Evolutionary conservation across 1,284 basidiomycete genomes (phyloP).

Genomic region (Fomitopsis palustris): DNA sequence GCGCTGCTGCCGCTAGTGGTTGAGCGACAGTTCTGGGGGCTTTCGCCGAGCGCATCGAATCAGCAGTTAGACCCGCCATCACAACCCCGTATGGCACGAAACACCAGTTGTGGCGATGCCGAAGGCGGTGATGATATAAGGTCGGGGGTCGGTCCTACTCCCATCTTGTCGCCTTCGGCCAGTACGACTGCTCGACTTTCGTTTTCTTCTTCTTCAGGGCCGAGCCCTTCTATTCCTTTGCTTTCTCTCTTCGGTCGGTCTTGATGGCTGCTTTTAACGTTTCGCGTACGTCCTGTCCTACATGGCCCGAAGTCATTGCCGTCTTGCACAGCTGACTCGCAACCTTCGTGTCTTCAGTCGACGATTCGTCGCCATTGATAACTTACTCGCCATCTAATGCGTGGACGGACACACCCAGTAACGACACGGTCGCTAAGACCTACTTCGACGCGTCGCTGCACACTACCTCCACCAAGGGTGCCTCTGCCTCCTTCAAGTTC

Average conservation of each 20-base stretch:
- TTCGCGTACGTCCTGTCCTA: constrained; percentile 20
- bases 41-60: background rate
- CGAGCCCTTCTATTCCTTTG: constrained; percentile 21
- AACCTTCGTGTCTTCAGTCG: constrained; percentile 19
- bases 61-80: background rate
- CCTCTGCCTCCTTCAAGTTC: constrained; percentile 24
- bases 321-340: background rate
- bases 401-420: constrained; percentile 25
- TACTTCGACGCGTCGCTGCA: constrained; percentile 24
- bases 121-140: background rate
- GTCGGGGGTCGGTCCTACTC: background rate
- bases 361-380: constrained; percentile 30
- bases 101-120: constrained; percentile 1
- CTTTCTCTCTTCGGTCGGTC: constrained; percentile 18
- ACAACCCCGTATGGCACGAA: background rate
- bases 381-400: constrained; percentile 26
- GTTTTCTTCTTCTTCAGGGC: constrained; percentile 22
- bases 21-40: too few species aligned
- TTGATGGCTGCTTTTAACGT: constrained; percentile 34
- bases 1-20: too few species aligned
- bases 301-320: background rate
- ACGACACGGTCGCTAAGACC: constrained; percentile 13
- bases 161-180: background rate
- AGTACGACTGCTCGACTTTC: constrained; percentile 9
- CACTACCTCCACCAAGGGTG: constrained; percentile 18